Conservation (phyloP, 1,284 basidiomycete genomes). For the Uromyces viciae-fabae region DNA sequence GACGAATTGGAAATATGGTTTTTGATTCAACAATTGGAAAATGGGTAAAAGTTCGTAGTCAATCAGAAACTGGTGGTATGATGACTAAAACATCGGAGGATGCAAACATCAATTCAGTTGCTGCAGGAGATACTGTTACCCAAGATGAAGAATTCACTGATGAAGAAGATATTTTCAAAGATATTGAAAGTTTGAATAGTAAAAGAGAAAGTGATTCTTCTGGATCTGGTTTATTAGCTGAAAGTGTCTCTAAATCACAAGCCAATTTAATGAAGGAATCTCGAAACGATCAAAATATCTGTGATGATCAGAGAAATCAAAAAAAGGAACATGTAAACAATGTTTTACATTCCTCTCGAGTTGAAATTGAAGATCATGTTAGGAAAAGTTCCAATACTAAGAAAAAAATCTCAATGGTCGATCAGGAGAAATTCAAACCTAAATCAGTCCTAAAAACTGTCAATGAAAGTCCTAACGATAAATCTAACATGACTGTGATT, state of each 20-base stretch:
- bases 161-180: conserved; percentile 45
- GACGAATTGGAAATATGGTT: conserved; percentile 40
- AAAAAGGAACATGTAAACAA: neutral
- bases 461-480: conserved; percentile 8
- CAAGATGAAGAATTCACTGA: conserved; percentile 37
- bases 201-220: conserved; percentile 35
- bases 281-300: neutral
- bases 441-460: conserved; percentile 41
- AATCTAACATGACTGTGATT: neutral
- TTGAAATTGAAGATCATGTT: neutral
- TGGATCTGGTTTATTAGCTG: neutral
- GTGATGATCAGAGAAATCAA: neutral
- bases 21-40: conserved; percentile 42
- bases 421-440: conserved; percentile 17
- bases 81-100: neutral
- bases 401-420: neutral
- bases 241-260: neutral
- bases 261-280: neutral
- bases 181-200: conserved; percentile 45
- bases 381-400: neutral
- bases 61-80: conserved; percentile 18
- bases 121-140: neutral
- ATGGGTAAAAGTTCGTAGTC: conserved; percentile 36
- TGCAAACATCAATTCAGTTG: neutral
- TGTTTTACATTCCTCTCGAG: too few species aligned